Evolutionary conservation across 2,329 filamentous ascomycete species (phyloP).

Genomic region (Exophiala alcalophila): DNA sequence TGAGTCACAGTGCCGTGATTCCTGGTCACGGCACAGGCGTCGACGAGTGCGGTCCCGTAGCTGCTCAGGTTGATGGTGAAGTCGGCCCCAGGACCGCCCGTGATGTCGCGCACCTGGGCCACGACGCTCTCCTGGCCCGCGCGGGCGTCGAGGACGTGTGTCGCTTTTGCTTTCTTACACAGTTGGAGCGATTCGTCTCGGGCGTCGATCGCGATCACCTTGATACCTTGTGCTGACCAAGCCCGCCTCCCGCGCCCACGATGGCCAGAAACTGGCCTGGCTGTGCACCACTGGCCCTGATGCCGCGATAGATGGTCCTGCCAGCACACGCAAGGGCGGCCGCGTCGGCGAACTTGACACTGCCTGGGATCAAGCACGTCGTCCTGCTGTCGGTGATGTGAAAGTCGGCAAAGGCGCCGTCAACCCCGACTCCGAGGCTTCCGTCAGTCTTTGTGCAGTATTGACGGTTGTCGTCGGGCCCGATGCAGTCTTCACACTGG

Average conservation of each 20-base stretch:
- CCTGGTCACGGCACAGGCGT: slow-evolving; percentile 55
- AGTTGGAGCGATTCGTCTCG: slow-evolving; percentile 53
- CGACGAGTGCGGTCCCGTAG: slow-evolving; percentile 49
- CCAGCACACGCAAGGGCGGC: slow-evolving; percentile 59
- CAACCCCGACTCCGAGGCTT: slow-evolving; percentile 46
- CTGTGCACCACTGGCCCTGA: slow-evolving; percentile 41
- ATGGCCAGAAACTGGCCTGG: slow-evolving; percentile 41
- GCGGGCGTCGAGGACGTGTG: slow-evolving; percentile 51
- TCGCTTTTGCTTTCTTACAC: slow-evolving; percentile 47
- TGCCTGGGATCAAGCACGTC: slow-evolving; percentile 48
- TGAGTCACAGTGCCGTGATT: slow-evolving; percentile 60
- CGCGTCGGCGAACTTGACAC: slow-evolving; percentile 49
- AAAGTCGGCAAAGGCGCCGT: slow-evolving; percentile 60
- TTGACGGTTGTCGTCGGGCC: slow-evolving; percentile 47
- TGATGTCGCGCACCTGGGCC: slow-evolving; percentile 47
- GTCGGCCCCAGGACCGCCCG: slow-evolving; percentile 50
- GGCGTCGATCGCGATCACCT: slow-evolving; percentile 55
- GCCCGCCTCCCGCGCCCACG: slow-evolving; percentile 50
- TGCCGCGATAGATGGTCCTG: slow-evolving; percentile 49
- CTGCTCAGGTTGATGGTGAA: slow-evolving; percentile 55
- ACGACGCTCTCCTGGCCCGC: slow-evolving; percentile 48
- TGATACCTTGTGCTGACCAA: slow-evolving; percentile 53
- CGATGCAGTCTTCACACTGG: slow-evolving; percentile 51
- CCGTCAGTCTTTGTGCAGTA: slow-evolving; percentile 52
- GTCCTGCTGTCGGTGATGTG: slow-evolving; percentile 49